These are phyloP conservation scores for Penicillium sp. DNA, from an alignment of 2,329 filamentous ascomycete species.

Conservation along the genomic window DNA sequence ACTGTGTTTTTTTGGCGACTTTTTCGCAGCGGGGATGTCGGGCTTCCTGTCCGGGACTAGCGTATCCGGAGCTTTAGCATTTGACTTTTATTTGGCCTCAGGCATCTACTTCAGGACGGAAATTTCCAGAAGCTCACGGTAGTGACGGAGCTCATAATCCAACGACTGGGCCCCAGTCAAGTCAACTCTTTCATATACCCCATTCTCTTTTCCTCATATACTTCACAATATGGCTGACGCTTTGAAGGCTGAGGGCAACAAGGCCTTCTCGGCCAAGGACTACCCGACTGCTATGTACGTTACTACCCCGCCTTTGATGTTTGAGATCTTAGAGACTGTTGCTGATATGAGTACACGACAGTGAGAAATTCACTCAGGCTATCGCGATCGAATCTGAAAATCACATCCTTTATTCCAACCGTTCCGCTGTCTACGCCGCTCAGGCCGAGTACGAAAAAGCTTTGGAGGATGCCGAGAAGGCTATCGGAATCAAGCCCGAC, in stretches of 20 bases:
- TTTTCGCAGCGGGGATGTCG: conserved; percentile 31
- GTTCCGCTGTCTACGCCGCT: conserved; percentile 83
- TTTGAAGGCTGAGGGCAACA: conserved; percentile 97
- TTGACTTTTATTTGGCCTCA: conserved; percentile 21
- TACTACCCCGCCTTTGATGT: conserved; percentile 23
- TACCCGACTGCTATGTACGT: conserved; percentile 93
- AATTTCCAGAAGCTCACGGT: conserved; percentile 47
- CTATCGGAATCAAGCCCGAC: conserved; percentile 91
- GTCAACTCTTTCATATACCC: conserved; percentile 13
- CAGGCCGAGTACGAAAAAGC: conserved; percentile 85
- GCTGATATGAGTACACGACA: conserved; percentile 38
- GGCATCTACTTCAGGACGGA: conserved; percentile 29
- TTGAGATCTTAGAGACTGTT: conserved; percentile 3
- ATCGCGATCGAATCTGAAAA: conserved; percentile 85
- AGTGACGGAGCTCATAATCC: conserved; percentile 23
- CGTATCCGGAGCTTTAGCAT: conserved; percentile 11
- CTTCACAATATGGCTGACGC: conserved; percentile 64
- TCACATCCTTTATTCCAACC: conserved; percentile 97
- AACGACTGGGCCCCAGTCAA: conserved; percentile 6
- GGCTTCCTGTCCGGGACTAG: conserved; percentile 14
- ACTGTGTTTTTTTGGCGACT: conserved; percentile 29
- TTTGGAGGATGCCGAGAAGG: conserved; percentile 87
- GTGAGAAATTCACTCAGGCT: conserved; percentile 91
- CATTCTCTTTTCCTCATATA: conserved; percentile 7
- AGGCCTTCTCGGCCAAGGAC: conserved; percentile 96